Evolutionary conservation across 2,329 filamentous ascomycete species (phyloP).

Genomic region (Neurospora sp.): DNA sequence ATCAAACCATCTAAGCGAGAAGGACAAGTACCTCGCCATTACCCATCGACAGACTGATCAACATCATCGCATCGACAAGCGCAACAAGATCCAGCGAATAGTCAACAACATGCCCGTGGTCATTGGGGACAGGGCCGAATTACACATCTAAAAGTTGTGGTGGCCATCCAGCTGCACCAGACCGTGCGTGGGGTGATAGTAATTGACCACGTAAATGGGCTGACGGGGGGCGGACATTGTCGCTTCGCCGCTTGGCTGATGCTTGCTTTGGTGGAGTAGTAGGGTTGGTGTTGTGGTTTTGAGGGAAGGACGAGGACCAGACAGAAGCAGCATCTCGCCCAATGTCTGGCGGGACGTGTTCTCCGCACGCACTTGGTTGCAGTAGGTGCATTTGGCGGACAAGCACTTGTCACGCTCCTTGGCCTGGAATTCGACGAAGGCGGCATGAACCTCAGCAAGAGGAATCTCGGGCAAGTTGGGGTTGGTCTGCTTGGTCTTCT

Average conservation of each 20-base stretch:
- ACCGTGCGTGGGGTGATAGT: background rate
- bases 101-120: too few species aligned
- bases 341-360: slow-evolving; percentile 16
- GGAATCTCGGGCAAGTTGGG: slow-evolving; percentile 15
- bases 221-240: background rate
- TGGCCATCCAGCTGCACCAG: background rate
- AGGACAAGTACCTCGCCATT: too few species aligned
- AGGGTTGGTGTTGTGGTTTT: background rate
- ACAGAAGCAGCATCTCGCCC: too few species aligned
- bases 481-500: slow-evolving; percentile 12
- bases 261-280: background rate
- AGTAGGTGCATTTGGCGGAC: slow-evolving; percentile 14
- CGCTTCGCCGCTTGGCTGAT: background rate
- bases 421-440: slow-evolving; percentile 16
- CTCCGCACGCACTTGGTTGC: slow-evolving; percentile 16
- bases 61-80: too few species aligned
- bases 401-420: slow-evolving; percentile 17
- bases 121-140: too few species aligned
- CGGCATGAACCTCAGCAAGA: slow-evolving; percentile 15
- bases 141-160: background rate
- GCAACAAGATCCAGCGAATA: too few species aligned
- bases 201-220: background rate
- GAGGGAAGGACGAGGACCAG: background rate
- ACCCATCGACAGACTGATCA: too few species aligned
- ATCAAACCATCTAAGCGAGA: too few species aligned